Evolutionary conservation across 257 asterid species (phyloP).

Genomic region (Hygrophila difformis): DNA sequence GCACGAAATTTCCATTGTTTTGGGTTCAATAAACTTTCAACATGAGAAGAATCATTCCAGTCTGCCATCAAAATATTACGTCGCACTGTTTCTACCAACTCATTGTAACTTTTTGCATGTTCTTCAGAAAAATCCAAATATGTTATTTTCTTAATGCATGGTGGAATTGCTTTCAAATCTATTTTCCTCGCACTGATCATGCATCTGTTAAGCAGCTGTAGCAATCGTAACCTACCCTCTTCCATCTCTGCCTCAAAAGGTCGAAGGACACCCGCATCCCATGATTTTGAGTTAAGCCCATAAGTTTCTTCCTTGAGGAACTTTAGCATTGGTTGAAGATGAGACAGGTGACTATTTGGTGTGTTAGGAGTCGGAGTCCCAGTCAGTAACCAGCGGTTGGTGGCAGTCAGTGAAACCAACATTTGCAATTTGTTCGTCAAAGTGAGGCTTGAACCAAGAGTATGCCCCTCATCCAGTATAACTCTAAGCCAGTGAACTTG

Average conservation of each 20-base stretch:
- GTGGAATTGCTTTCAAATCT: slow-evolving; percentile 82
- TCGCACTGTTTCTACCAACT: slow-evolving; percentile 84
- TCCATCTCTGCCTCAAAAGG: slow-evolving; percentile 97
- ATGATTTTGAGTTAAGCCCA: slow-evolving; percentile 68
- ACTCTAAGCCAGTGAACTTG: slow-evolving; percentile 97
- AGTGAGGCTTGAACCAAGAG: slow-evolving; percentile 88
- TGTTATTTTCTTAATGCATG: slow-evolving; percentile 73
- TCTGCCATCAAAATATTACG: slow-evolving; percentile 93
- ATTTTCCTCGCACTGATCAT: slow-evolving; percentile 93
- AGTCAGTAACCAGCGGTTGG: slow-evolving; percentile 93
- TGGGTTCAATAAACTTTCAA: slow-evolving; percentile 90
- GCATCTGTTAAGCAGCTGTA: slow-evolving; percentile 79
- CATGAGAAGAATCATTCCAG: slow-evolving; percentile 98
- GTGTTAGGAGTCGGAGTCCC: slow-evolving; percentile 98
- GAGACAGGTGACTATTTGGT: slow-evolving; percentile 87
- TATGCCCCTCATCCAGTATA: slow-evolving; percentile 95
- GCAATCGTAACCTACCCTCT: slow-evolving; percentile 81
- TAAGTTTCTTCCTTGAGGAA: slow-evolving; percentile 90
- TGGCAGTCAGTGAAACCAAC: slow-evolving; percentile 70
- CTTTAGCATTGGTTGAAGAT: slow-evolving; percentile 84
- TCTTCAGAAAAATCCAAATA: slow-evolving; percentile 65
- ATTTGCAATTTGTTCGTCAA: slow-evolving; percentile 93
- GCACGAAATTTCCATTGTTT: slow-evolving; percentile 94
- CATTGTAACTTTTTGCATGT: slow-evolving; percentile 89
- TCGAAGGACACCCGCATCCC: slow-evolving; percentile 86